phyloP scores from a whole-genome alignment of 768 basidiomycete species.

The Lactarius tabidus region DNA sequence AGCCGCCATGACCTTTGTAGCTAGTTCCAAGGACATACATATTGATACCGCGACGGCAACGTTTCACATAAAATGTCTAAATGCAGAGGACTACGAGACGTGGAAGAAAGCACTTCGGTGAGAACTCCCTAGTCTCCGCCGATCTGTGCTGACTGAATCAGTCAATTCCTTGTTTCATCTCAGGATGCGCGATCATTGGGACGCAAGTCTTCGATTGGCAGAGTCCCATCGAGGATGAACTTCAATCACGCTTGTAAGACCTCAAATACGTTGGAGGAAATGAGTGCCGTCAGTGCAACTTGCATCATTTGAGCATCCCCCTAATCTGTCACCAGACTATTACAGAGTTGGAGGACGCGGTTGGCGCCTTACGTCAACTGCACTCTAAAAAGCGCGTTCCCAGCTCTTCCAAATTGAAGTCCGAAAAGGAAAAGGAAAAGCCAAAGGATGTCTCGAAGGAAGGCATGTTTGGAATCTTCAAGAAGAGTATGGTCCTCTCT shows the following conservation, averaged over 20 bases:
- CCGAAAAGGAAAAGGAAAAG: conserved; percentile 47
- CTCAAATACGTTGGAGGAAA: conserved; percentile 56
- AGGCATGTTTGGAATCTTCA: conserved; percentile 34
- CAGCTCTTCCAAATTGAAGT: conserved; percentile 32
- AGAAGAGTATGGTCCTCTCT: conserved; percentile 22
- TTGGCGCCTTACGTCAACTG: conserved; percentile 43
- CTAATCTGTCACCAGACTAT: conserved; percentile 44
- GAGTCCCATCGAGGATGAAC: conserved; percentile 37
- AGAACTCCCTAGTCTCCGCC: conserved; percentile 8
- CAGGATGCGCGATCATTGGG: conserved; percentile 37
- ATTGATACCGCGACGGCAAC: conserved; percentile 72
- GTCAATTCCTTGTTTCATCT: conserved; percentile 55
- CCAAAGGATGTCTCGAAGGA: conserved; percentile 62
- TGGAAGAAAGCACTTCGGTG: conserved; percentile 80
- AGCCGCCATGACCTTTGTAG: conserved; percentile 73
- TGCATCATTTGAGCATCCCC: background rate
- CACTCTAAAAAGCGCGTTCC: conserved; percentile 34
- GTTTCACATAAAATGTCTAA: conserved; percentile 81
- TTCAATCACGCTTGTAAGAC: conserved; percentile 46
- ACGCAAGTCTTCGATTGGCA: conserved; percentile 35
- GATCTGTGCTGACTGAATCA: conserved; percentile 13
- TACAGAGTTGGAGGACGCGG: conserved; percentile 51
- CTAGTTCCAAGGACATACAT: conserved; percentile 75
- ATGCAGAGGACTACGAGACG: conserved; percentile 57
- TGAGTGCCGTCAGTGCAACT: conserved; percentile 49